Evolutionary conservation across 345 rosid species (phyloP).

Genomic region (Streptanthus diversifolius): DNA sequence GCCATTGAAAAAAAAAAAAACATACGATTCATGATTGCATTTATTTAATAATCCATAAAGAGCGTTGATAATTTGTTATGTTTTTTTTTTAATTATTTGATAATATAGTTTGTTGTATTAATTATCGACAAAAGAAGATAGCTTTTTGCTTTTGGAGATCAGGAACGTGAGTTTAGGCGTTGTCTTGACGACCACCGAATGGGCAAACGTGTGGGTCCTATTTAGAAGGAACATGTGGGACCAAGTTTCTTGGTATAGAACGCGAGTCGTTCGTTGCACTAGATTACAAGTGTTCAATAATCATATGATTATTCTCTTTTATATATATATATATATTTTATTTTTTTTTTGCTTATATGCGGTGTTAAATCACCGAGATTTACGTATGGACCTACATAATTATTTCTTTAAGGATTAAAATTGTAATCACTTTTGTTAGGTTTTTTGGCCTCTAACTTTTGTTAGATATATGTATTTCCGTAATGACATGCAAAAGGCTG

Average conservation of each 20-base stretch:
- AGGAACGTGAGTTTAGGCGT: conserved; percentile 25
- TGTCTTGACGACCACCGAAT: conserved; percentile 16
- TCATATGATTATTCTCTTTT: neutral
- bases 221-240: neutral
- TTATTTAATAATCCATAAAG: neutral
- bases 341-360: neutral
- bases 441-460: neutral
- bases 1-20: neutral
- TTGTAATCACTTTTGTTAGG: conserved; percentile 1
- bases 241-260: conserved; percentile 19
- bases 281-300: conserved; percentile 2
- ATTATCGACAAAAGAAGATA: neutral
- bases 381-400: neutral
- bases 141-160: conserved; percentile 3
- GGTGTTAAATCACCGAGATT: conserved; percentile 15
- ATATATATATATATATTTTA: neutral
- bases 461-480: neutral
- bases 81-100: neutral
- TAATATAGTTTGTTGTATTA: neutral
- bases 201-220: conserved; percentile 14
- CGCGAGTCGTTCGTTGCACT: conserved; percentile 9
- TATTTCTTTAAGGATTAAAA: neutral
- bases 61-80: neutral
- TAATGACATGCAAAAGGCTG: neutral
- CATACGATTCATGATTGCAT: neutral